Evolutionary conservation across 2,329 filamentous ascomycete species (phyloP).

Genomic region (Fusarium keratoplasticum): DNA sequence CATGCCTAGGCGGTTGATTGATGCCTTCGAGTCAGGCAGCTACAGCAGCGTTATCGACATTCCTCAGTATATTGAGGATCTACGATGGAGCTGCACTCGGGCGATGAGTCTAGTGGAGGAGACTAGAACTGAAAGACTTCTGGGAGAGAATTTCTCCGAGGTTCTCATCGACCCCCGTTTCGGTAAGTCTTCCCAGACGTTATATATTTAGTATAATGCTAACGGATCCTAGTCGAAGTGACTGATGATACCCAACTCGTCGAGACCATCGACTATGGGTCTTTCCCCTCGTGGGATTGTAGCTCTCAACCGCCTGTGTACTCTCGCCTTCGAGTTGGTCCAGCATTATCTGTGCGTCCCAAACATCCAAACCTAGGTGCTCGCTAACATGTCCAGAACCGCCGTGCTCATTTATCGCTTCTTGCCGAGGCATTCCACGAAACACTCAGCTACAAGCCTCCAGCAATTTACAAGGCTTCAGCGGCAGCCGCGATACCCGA

Average conservation of each 20-base stretch:
- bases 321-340: slow-evolving; percentile 61
- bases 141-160: slow-evolving; percentile 54
- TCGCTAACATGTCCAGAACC: slow-evolving; percentile 53
- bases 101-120: slow-evolving; percentile 66
- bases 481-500: slow-evolving; percentile 54
- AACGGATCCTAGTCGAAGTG: slow-evolving; percentile 53
- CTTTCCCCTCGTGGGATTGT: slow-evolving; percentile 61
- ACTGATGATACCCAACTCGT: slow-evolving; percentile 53
- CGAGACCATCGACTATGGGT: slow-evolving; percentile 63
- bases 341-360: slow-evolving; percentile 60
- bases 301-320: slow-evolving; percentile 53
- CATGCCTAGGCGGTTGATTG: slow-evolving; percentile 55
- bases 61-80: slow-evolving; percentile 55
- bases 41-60: slow-evolving; percentile 64
- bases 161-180: slow-evolving; percentile 59
- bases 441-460: slow-evolving; percentile 59
- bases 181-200: slow-evolving; percentile 50
- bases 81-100: slow-evolving; percentile 63
- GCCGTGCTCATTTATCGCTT: slow-evolving; percentile 61
- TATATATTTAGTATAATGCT: background rate
- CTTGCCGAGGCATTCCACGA: slow-evolving; percentile 65
- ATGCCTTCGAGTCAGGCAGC: slow-evolving; percentile 62
- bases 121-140: slow-evolving; percentile 57
- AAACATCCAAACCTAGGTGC: too few relatives aligned
- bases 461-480: slow-evolving; percentile 62